Percentiles rank a stretch among this genome's conserved stretches.
phyloP scores from a whole-genome alignment of 768 basidiomycete species.

The Auriscalpium orientale region DNA sequence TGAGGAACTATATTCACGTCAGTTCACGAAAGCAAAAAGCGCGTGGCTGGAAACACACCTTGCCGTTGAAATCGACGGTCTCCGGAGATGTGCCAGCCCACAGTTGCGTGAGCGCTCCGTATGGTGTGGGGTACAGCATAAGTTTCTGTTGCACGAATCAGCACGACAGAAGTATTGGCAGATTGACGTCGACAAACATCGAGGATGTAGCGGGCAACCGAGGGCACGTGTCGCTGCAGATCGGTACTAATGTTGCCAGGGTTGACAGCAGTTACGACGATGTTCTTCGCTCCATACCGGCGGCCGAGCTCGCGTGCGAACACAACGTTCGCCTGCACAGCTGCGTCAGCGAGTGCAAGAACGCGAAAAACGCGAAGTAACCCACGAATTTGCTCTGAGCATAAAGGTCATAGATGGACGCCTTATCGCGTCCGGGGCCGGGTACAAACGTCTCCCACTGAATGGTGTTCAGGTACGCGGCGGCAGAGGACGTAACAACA shows the following conservation, averaged over 20 bases:
- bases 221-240: background rate
- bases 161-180: too few relatives aligned
- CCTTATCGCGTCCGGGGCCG: conserved; percentile 23
- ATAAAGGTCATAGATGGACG: background rate
- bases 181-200: conserved; percentile 12
- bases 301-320: conserved; percentile 31
- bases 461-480: conserved; percentile 12
- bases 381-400: conserved; percentile 9
- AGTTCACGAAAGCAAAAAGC: background rate
- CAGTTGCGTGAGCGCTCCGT: conserved; percentile 33
- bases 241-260: conserved; percentile 20
- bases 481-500: conserved; percentile 32
- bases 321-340: conserved; percentile 31
- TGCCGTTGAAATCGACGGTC: conserved; percentile 25
- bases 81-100: conserved; percentile 31
- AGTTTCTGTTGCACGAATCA: conserved; percentile 1
- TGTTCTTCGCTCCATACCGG: conserved; percentile 32
- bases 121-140: conserved; percentile 17
- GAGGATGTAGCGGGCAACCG: background rate
- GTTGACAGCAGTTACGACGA: conserved; percentile 30
- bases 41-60: conserved; percentile 13
- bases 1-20: conserved; percentile 13
- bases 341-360: conserved; percentile 18
- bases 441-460: conserved; percentile 36
- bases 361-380: background rate